phyloP scores from a whole-genome alignment of 176 grass and related monocot genomes.

The Elaeis guineensis region DNA sequence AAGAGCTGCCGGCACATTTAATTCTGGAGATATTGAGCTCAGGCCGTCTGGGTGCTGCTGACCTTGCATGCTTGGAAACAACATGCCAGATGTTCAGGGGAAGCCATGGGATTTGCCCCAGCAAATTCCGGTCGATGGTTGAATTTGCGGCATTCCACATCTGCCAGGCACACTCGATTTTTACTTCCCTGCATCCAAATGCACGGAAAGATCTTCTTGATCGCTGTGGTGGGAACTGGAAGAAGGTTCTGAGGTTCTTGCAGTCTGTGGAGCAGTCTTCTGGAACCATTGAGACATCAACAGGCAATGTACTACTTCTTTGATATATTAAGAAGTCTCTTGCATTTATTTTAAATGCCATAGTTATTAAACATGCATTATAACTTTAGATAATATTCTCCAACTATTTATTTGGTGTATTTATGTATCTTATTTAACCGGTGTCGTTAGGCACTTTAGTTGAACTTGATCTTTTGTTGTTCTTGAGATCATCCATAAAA shows the following conservation, averaged over 20 bases:
- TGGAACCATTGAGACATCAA: constrained; percentile 54
- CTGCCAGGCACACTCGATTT: constrained; percentile 39
- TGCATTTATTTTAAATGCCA: not conserved
- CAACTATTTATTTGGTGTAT: no score
- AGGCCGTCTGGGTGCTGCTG: constrained; percentile 48
- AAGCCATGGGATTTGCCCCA: constrained; percentile 13
- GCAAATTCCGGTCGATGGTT: constrained; percentile 41
- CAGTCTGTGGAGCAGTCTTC: constrained; percentile 81
- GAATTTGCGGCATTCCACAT: constrained; percentile 75
- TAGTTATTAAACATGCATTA: not conserved
- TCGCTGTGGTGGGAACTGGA: constrained; percentile 77
- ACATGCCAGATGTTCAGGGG: constrained; percentile 63
- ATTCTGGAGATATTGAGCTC: constrained; percentile 69
- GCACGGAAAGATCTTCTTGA: constrained; percentile 47
- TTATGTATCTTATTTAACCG: no score
- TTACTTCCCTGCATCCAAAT: constrained; percentile 28
- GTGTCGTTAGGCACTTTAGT: no score
- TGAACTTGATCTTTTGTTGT: no score
- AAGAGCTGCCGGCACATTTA: constrained; percentile 78
- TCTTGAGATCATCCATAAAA: no score
- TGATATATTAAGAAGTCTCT: not conserved
- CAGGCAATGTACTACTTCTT: constrained; percentile 47
- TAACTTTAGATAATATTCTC: no score
- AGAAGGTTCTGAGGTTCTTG: constrained; percentile 91
- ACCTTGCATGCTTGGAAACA: constrained; percentile 67